Conservation (phyloP, 2,329 filamentous ascomycete species). For the Fusarium floridanum region DNA sequence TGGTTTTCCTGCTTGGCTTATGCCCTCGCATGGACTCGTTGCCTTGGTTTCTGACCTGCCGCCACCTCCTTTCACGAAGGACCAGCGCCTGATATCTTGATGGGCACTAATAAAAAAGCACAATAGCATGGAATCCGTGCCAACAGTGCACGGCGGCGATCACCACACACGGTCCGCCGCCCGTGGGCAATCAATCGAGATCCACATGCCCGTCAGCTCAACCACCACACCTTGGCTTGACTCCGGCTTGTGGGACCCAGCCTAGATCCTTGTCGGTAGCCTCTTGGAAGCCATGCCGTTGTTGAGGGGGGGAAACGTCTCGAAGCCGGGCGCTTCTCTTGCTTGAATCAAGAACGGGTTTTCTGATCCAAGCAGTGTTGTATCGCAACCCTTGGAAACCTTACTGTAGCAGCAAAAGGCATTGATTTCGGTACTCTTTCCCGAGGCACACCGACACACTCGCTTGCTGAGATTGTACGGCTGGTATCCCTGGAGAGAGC, state of each 20-base stretch:
- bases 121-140: constrained; percentile 5
- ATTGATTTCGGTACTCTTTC: constrained; percentile 20
- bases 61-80: constrained; percentile 20
- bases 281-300: constrained; percentile 26
- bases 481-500: constrained; percentile 32
- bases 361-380: constrained; percentile 28
- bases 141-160: constrained; percentile 40
- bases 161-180: constrained; percentile 41
- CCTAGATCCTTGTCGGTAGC: constrained; percentile 33
- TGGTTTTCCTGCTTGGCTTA: constrained; percentile 13
- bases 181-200: constrained; percentile 44
- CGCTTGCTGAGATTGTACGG: constrained; percentile 21
- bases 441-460: constrained; percentile 36
- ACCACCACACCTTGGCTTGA: constrained; percentile 36
- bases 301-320: constrained; percentile 9
- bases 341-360: constrained; percentile 10
- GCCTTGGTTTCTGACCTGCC: constrained; percentile 21
- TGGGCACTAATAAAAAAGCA: constrained; percentile 12
- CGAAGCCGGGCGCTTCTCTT: constrained; percentile 3
- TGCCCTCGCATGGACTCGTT: constrained; percentile 4
- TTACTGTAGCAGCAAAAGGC: constrained; percentile 23
- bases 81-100: constrained; percentile 17
- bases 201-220: constrained; percentile 42
- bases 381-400: constrained; percentile 25
- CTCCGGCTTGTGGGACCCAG: constrained; percentile 42